Evolutionary conservation across 768 basidiomycete species (phyloP), one percentile per base, ranked within the genome.

Genomic region (Calocybe indica): DNA sequence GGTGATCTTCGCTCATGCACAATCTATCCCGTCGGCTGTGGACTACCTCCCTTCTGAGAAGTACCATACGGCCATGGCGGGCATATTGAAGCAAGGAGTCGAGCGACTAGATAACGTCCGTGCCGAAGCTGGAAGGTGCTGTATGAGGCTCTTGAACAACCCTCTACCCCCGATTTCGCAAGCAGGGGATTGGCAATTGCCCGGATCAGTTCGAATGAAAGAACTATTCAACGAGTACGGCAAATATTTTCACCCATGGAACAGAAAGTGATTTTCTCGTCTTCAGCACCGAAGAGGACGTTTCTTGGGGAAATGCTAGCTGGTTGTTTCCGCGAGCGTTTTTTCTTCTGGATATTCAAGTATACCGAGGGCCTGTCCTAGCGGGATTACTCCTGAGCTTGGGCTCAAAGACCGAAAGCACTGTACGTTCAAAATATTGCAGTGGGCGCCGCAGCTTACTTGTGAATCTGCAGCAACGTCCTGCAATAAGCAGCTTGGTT

Each of bases 41-140:
- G 65, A 65, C 15, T 90, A 83, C 61, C 67, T 92, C 36, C 79
- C 86, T 12, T 66, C 80, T 5, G 57, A 66, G 13, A 74, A 70
- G 48, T 88, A 80, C 60, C 78, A 81, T 48, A 58, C 61, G 5
- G 72, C 77, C 10, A 62, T 92, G 40, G 76, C 74, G 10, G 82
- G 83, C 0, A 76, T 93, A 40, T 70, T 94, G 48, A 95, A 92
- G 67, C 92, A 94, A 59, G 88, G 89, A 5, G 82, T 89, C 29
- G 95, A 97, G 64, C 76, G 92, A 56, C 75, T 98, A 12, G 93
- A 96, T 61, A 92, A 86, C 58, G 89, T 97, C 42, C 78, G 95
- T 39, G 87, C 85, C 49, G 81, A 79, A 43, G 88, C 90, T 7
- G 91, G 91, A 1, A 68, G 72, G 51, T 73, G 78, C 52, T 71